These are phyloP conservation scores for Pleurotus eryngii DNA, from an alignment of 768 basidiomycete species.

Conservation along the genomic window DNA sequence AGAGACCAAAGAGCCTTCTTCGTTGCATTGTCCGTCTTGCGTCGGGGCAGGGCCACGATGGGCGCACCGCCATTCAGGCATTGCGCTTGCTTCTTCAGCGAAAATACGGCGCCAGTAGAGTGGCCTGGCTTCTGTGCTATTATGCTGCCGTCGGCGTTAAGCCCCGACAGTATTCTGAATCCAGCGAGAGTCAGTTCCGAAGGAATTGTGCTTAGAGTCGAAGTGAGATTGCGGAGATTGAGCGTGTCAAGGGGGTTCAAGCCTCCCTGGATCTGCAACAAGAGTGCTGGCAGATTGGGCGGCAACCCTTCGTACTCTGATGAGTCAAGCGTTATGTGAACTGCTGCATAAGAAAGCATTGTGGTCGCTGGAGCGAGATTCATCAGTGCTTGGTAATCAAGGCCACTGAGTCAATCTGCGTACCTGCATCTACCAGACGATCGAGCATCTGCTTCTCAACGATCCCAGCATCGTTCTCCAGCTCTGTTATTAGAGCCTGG, in stretches of 20 bases:
- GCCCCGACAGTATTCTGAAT: slow-evolving; percentile 52
- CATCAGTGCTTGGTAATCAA: slow-evolving; percentile 5
- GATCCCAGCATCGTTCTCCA: slow-evolving; percentile 10
- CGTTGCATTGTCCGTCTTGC: slow-evolving; percentile 50
- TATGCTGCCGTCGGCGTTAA: slow-evolving; percentile 38
- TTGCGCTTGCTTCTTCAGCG: slow-evolving; percentile 35
- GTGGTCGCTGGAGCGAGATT: slow-evolving; percentile 45
- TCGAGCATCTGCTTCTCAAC: slow-evolving; percentile 82
- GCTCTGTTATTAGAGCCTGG: slow-evolving; percentile 45
- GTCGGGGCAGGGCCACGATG: slow-evolving; percentile 50
- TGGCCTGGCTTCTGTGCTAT: slow-evolving; percentile 71
- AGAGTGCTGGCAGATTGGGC: slow-evolving; percentile 50
- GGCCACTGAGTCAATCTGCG: slow-evolving; percentile 16
- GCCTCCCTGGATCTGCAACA: slow-evolving; percentile 57
- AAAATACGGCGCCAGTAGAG: slow-evolving; percentile 32
- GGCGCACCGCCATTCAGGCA: slow-evolving; percentile 24
- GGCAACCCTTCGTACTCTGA: slow-evolving; percentile 59
- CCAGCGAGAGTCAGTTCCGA: slow-evolving; percentile 64
- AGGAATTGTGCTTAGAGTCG: slow-evolving; percentile 40
- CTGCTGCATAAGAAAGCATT: slow-evolving; percentile 56
- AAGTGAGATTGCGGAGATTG: slow-evolving; percentile 54
- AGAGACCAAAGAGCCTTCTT: slow-evolving; percentile 92
- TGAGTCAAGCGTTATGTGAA: slow-evolving; percentile 63
- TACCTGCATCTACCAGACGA: slow-evolving; percentile 78
- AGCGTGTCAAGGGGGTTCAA: slow-evolving; percentile 69